A percentile compares a stretch with the other conserved stretches of the same genome.
Conservation (phyloP, 371 early-diverging fungal species). For the Chytridium lagenaria region DNA sequence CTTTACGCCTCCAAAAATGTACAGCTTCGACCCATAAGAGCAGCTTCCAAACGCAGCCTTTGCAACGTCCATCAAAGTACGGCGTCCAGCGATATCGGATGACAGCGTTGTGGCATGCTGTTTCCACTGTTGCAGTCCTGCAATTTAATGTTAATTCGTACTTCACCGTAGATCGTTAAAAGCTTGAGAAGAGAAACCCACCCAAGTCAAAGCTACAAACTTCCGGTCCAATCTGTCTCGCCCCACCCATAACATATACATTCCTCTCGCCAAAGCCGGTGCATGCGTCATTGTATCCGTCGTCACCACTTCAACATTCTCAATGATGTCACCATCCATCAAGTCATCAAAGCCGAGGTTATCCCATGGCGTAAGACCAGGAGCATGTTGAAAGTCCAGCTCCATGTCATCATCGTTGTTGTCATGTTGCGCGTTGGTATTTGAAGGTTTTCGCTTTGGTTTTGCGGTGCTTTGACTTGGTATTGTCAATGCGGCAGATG, state of each 20-base stretch:
- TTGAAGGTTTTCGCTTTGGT: background rate
- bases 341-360: constrained; percentile 1
- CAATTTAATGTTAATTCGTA: background rate
- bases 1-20: constrained; percentile 20
- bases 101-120: background rate
- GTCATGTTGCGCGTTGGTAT: background rate
- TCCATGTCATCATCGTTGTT: background rate
- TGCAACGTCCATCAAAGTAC: background rate
- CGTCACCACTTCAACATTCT: background rate
- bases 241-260: constrained; percentile 7
- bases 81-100: background rate
- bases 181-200: background rate
- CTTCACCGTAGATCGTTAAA: background rate
- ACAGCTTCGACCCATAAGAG: constrained; percentile 4
- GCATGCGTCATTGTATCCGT: background rate
- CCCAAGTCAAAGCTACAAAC: constrained; percentile 8
- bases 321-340: background rate
- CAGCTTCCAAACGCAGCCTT: constrained; percentile 6
- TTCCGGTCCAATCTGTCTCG: background rate
- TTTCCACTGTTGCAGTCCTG: constrained; percentile 8
- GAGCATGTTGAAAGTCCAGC: background rate
- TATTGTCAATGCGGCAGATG: too few relatives aligned
- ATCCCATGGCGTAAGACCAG: background rate
- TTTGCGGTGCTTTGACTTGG: background rate
- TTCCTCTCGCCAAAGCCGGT: background rate